Percentiles rank a stretch among this genome's conserved stretches.
These are phyloP conservation scores for Pestalotiopsis sp. DNA, from an alignment of 2,329 filamentous ascomycete genomes.

Conservation along the genomic window DNA sequence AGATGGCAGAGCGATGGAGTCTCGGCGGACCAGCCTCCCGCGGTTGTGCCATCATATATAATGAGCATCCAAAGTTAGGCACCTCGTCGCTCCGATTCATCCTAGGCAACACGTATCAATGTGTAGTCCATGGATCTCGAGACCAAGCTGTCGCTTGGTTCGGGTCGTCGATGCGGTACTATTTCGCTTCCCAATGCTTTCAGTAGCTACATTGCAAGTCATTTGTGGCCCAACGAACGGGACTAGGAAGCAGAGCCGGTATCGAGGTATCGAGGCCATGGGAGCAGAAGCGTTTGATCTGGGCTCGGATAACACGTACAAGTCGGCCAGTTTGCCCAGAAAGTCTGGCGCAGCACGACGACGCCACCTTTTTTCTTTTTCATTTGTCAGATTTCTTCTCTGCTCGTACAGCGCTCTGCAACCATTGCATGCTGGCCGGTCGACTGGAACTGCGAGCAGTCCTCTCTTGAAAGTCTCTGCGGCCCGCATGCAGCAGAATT, in stretches of 20 bases:
- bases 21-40: conserved; percentile 50
- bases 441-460: conserved; percentile 1
- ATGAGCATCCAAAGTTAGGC: conserved; percentile 6
- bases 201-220: neutral
- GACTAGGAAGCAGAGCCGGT: neutral
- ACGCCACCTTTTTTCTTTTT: neutral
- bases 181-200: neutral
- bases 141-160: neutral
- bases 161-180: neutral
- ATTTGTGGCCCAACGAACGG: neutral
- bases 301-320: neutral
- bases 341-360: neutral
- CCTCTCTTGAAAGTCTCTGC: neutral
- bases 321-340: neutral
- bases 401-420: neutral
- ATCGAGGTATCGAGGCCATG: neutral
- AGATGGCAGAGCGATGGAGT: conserved; percentile 56
- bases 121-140: neutral
- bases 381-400: conserved; percentile 7
- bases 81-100: neutral
- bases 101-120: neutral
- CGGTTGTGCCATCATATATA: conserved; percentile 54
- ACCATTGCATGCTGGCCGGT: neutral
- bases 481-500: neutral
- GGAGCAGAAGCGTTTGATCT: neutral